These are phyloP conservation scores for Neurospora tetrasperma DNA, from an alignment of 495 filamentous ascomycete species.

Conservation along the genomic window DNA sequence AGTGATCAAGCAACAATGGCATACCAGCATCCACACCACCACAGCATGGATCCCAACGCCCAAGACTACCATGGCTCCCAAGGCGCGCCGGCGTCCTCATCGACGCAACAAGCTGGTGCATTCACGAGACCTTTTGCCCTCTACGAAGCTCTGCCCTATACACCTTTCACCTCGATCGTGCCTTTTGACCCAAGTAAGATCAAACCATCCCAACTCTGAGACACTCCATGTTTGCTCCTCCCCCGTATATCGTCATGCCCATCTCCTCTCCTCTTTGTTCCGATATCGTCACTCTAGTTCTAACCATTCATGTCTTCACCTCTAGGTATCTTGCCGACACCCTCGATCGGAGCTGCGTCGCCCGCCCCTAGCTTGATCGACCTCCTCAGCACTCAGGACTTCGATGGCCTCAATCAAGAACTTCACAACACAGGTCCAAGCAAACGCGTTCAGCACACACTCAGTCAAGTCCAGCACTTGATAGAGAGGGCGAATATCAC, in stretches of 20 bases:
- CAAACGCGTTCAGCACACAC: conserved; percentile 36
- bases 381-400: conserved; percentile 34
- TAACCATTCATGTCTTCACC: conserved; percentile 4
- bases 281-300: not conserved
- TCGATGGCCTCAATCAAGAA: conserved; percentile 44
- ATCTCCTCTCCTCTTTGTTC: not conserved
- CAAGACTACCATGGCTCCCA: not conserved
- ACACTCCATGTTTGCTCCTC: not conserved
- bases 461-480: conserved; percentile 59
- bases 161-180: conserved; percentile 80
- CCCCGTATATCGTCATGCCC: not conserved
- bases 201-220: not conserved
- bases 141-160: conserved; percentile 81
- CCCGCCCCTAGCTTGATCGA: conserved; percentile 35
- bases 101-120: not conserved
- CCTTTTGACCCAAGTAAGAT: conserved; percentile 71
- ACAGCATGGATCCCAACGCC: conserved; percentile 3
- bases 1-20: conserved; percentile 25
- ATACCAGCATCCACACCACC: conserved; percentile 16
- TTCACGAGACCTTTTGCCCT: conserved; percentile 41
- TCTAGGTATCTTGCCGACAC: conserved; percentile 62
- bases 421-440: conserved; percentile 24
- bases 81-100: not conserved
- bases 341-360: conserved; percentile 43
- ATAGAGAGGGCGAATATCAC: conserved; percentile 57